Percentiles rank a stretch among this genome's conserved stretches.
These are phyloP conservation scores for Mortierella sp. DNA, from an alignment of 371 early-diverging fungal species.

Conservation along the genomic window DNA sequence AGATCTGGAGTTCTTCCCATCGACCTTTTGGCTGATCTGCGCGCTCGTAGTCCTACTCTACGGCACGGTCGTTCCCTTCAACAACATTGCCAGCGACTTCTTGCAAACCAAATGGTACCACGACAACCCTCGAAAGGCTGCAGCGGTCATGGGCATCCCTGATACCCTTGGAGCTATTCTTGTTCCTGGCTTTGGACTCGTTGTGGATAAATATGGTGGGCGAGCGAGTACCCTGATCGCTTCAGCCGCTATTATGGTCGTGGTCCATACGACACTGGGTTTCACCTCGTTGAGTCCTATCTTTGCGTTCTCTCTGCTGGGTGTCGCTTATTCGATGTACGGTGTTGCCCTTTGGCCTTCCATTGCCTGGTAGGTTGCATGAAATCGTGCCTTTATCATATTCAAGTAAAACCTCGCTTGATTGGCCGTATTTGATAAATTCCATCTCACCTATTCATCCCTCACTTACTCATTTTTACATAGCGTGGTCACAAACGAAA, in stretches of 20 bases:
- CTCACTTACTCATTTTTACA: slow-evolving; percentile 4
- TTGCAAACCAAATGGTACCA: slow-evolving; percentile 74
- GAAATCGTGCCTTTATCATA: not conserved
- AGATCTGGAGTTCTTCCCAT: slow-evolving; percentile 58
- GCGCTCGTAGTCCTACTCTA: slow-evolving; percentile 69
- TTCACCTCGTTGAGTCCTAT: slow-evolving; percentile 64
- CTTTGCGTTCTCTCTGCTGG: slow-evolving; percentile 64
- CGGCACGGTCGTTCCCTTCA: slow-evolving; percentile 73
- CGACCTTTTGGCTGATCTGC: slow-evolving; percentile 70
- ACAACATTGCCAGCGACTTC: slow-evolving; percentile 72
- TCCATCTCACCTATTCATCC: not conserved
- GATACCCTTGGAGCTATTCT: slow-evolving; percentile 69
- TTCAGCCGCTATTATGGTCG: slow-evolving; percentile 63
- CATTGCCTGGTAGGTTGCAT: slow-evolving; percentile 59
- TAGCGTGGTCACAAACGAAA: slow-evolving; percentile 57
- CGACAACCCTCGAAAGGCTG: slow-evolving; percentile 68
- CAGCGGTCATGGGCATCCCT: slow-evolving; percentile 73
- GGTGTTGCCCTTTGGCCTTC: slow-evolving; percentile 76
- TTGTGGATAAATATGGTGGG: slow-evolving; percentile 68
- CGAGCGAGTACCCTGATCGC: slow-evolving; percentile 60
- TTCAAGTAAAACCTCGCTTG: not conserved
- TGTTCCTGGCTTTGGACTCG: slow-evolving; percentile 65
- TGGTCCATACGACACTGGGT: slow-evolving; percentile 65
- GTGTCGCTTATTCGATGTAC: slow-evolving; percentile 71
- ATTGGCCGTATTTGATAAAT: too few species aligned